A percentile compares a stretch with the other conserved stretches of the same genome.
phyloP scores from a whole-genome alignment of 495 filamentous ascomycete genomes.

The Tuber brumale region DNA sequence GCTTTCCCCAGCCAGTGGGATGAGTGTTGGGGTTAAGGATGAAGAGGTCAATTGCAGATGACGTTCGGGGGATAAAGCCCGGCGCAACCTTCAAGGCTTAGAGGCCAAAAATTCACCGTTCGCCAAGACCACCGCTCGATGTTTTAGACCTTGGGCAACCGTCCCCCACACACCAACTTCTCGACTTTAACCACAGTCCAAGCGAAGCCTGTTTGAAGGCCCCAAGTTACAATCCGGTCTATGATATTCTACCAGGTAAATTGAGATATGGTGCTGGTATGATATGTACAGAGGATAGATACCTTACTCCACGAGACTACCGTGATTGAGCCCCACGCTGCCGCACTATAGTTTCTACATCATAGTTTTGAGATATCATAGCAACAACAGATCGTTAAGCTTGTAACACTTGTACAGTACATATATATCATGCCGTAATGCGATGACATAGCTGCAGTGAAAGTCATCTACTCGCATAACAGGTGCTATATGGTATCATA shows the following conservation, averaged over 20 bases:
- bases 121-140: not conserved
- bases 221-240: not conserved
- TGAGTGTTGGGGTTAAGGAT: not conserved
- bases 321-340: not conserved
- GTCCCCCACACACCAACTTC: not conserved
- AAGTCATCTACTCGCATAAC: not conserved
- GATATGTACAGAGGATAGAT: not conserved
- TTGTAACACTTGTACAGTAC: not conserved
- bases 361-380: not conserved
- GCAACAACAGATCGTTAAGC: not conserved
- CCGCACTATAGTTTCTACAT: not conserved
- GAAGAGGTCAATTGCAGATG: not conserved
- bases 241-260: not conserved
- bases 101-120: not conserved
- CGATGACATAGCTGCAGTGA: not conserved
- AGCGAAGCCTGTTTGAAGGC: not conserved
- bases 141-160: not conserved
- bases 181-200: not conserved
- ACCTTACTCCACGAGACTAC: not conserved
- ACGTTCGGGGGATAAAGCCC: not conserved
- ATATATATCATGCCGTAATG: not conserved
- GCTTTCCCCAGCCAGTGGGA: not conserved
- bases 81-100: not conserved
- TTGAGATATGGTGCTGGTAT: not conserved
- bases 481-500: not conserved